These are phyloP conservation scores for Pholiota conissans DNA, from an alignment of 768 basidiomycete species.

Conservation along the genomic window DNA sequence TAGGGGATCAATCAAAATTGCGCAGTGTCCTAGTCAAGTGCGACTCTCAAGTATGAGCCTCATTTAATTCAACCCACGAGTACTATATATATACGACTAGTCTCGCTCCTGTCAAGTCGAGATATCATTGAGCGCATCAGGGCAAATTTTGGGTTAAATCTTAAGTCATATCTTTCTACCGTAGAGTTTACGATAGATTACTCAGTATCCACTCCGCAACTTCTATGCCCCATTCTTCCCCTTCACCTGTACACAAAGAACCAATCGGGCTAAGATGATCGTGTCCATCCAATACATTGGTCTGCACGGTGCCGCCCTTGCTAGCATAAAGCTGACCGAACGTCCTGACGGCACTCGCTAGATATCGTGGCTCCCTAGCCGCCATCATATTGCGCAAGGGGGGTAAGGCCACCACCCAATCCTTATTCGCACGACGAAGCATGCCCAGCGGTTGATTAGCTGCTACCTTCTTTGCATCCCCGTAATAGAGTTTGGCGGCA, in stretches of 20 bases:
- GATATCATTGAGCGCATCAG: too few species aligned
- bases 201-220: slow-evolving; percentile 18
- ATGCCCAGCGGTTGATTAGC: slow-evolving; percentile 18
- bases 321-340: slow-evolving; percentile 15
- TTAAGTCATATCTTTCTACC: too few species aligned
- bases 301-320: slow-evolving; percentile 19
- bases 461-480: slow-evolving; percentile 12
- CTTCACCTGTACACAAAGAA: slow-evolving; percentile 21
- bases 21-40: too few species aligned
- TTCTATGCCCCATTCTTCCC: slow-evolving; percentile 25
- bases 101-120: too few species aligned
- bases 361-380: slow-evolving; percentile 22
- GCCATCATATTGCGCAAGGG: slow-evolving; percentile 19
- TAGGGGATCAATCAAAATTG: too few species aligned
- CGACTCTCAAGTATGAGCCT: too few species aligned
- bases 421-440: slow-evolving; percentile 14
- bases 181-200: too few species aligned
- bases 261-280: slow-evolving; percentile 26
- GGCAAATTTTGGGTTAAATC: too few species aligned
- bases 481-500: slow-evolving; percentile 22
- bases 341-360: slow-evolving; percentile 11
- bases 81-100: too few species aligned
- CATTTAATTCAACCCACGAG: too few species aligned
- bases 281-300: slow-evolving; percentile 22
- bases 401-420: slow-evolving; percentile 14